These are phyloP conservation scores for Paspalum vaginatum DNA, from an alignment of 176 grass and related monocot species.

Conservation along the genomic window DNA sequence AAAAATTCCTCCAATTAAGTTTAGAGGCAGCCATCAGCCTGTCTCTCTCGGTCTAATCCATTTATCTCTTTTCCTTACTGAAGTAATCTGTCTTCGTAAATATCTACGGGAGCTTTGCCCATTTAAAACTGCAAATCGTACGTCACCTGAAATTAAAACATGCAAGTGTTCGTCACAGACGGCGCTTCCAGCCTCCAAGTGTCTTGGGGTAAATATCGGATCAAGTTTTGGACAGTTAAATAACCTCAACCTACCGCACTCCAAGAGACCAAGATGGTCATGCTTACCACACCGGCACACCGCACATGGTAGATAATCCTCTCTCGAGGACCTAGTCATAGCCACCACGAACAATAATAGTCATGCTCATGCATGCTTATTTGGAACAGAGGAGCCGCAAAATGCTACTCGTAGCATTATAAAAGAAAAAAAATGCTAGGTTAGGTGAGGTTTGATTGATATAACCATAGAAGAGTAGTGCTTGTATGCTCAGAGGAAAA, in stretches of 20 bases:
- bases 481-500: not conserved
- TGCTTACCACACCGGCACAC: not conserved
- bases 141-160: conserved; percentile 13
- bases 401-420: not conserved
- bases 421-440: not conserved
- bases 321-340: not conserved
- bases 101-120: conserved; percentile 26
- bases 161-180: conserved; percentile 17
- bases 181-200: conserved; percentile 9
- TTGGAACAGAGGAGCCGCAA: not conserved
- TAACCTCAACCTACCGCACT: not conserved
- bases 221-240: not conserved
- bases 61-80: not conserved
- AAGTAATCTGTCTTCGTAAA: conserved; percentile 36
- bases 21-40: not conserved
- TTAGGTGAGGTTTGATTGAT: not conserved
- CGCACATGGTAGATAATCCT: not conserved
- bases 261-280: not conserved
- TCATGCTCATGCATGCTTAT: not conserved
- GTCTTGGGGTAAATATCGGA: not conserved
- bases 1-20: not conserved
- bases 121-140: not conserved
- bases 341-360: not conserved
- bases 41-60: not conserved
- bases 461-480: no score